Evolutionary conservation across 805 yeast genomes (phyloP).

Genomic region (Saccharomycopsis fibuligera): DNA sequence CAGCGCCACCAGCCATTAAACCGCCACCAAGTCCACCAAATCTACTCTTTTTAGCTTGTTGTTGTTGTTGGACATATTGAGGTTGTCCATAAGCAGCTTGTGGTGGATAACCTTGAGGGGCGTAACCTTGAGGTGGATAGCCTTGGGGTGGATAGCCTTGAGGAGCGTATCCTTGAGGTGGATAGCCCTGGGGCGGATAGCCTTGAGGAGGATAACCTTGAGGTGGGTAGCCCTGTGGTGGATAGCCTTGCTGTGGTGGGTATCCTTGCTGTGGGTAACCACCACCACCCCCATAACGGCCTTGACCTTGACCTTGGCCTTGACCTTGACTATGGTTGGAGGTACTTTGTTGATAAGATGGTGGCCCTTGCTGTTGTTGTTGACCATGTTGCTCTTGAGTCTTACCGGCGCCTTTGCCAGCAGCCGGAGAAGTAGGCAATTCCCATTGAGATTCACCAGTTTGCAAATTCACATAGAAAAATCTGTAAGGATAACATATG

Average conservation of each 20-base stretch:
- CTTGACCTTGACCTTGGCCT: constrained; percentile 21
- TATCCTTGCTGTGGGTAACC: constrained; percentile 19
- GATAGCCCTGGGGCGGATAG: constrained; percentile 22
- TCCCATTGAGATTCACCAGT: constrained; percentile 89
- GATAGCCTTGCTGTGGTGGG: constrained; percentile 22
- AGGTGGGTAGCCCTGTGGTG: constrained; percentile 18
- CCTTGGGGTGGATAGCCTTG: constrained; percentile 11
- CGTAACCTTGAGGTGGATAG: constrained; percentile 18
- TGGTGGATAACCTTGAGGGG: constrained; percentile 12
- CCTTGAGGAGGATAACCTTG: constrained; percentile 22
- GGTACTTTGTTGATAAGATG: constrained; percentile 6
- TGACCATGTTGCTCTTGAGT: constrained; percentile 22
- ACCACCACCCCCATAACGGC: constrained; percentile 17
- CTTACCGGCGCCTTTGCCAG: constrained; percentile 17
- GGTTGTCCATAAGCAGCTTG: constrained; percentile 11
- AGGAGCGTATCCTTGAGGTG: constrained; percentile 17
- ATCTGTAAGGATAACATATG: constrained; percentile 4
- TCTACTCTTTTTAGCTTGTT: constrained; percentile 24
- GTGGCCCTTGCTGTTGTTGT: constrained; percentile 17
- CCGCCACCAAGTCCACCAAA: constrained; percentile 33
- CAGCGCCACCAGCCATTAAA: constrained; percentile 45
- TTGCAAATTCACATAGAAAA: constrained; percentile 72
- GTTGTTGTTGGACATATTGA: constrained; percentile 21
- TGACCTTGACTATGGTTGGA: constrained; percentile 2
- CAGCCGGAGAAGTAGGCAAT: constrained; percentile 41